These are phyloP conservation scores for Tanacetum coccineum DNA, from an alignment of 129 eudicot species.

Conservation along the genomic window DNA sequence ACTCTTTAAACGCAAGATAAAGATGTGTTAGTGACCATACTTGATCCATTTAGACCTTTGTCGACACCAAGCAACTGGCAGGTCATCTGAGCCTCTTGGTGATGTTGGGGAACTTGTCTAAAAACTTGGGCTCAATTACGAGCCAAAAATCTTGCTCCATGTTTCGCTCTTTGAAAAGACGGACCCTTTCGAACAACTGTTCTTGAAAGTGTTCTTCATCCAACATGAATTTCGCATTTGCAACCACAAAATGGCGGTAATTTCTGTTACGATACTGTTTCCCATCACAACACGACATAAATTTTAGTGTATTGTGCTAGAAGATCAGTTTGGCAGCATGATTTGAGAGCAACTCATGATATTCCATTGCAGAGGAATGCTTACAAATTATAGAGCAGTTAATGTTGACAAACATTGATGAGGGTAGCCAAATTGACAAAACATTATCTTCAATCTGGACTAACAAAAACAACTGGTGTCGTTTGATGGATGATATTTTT, in stretches of 20 bases:
- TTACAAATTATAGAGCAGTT: too few relatives aligned
- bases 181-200: constrained; percentile 66
- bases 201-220: constrained; percentile 97
- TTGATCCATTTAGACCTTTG: constrained; percentile 99
- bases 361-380: too few relatives aligned
- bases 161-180: constrained; percentile 60
- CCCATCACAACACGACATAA: too few relatives aligned
- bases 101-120: constrained; percentile 82
- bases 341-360: too few relatives aligned
- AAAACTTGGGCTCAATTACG: constrained; percentile 91
- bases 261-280: too few relatives aligned
- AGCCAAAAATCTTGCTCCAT: constrained; percentile 96
- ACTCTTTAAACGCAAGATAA: neutral
- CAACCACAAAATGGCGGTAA: constrained; percentile 86
- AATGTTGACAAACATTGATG: too few relatives aligned
- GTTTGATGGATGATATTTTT: too few relatives aligned
- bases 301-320: too few relatives aligned
- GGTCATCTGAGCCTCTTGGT: constrained; percentile 88
- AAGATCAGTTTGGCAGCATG: too few relatives aligned
- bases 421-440: too few relatives aligned
- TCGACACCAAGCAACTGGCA: constrained; percentile 95
- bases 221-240: constrained; percentile 97
- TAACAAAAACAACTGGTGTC: too few relatives aligned
- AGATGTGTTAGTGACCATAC: constrained; percentile 34
- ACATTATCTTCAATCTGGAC: too few relatives aligned